phyloP scores from a whole-genome alignment of 2,329 filamentous ascomycete species.

The Pseudomassariella vexata region DNA sequence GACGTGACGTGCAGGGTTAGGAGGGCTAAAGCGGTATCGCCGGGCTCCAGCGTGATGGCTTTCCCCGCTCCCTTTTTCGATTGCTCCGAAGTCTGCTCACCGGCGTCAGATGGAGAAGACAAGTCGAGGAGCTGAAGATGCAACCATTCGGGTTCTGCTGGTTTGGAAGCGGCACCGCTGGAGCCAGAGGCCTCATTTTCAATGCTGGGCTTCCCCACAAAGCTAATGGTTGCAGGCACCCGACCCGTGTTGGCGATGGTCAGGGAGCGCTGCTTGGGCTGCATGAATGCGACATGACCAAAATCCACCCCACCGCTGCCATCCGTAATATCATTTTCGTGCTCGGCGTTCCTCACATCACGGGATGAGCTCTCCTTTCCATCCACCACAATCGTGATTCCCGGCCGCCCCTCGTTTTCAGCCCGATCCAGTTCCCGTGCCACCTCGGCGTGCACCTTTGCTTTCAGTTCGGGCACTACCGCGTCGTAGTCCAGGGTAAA shows the following conservation, averaged over 20 bases:
- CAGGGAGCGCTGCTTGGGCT: slow-evolving; percentile 58
- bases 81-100: slow-evolving; percentile 8
- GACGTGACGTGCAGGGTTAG: slow-evolving; percentile 63
- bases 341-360: slow-evolving; percentile 23
- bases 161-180: background rate
- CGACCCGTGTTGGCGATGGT: slow-evolving; percentile 91
- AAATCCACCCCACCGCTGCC: slow-evolving; percentile 66
- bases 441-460: slow-evolving; percentile 78
- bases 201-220: slow-evolving; percentile 64
- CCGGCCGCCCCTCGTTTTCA: slow-evolving; percentile 84
- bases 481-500: slow-evolving; percentile 84
- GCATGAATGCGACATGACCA: slow-evolving; percentile 65
- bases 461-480: slow-evolving; percentile 78
- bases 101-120: slow-evolving; percentile 5
- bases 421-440: slow-evolving; percentile 81
- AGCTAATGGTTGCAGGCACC: slow-evolving; percentile 71
- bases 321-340: slow-evolving; percentile 29
- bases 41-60: slow-evolving; percentile 70
- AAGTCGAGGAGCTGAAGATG: slow-evolving; percentile 14
- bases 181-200: slow-evolving; percentile 25
- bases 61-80: slow-evolving; percentile 25
- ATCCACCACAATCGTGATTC: slow-evolving; percentile 78
- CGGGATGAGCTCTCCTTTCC: slow-evolving; percentile 31
- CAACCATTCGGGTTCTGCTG: slow-evolving; percentile 19
- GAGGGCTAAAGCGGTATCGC: slow-evolving; percentile 69